These are phyloP conservation scores for Aspergillus egyptiacus DNA, from an alignment of 495 filamentous ascomycete genomes.

Conservation along the genomic window DNA sequence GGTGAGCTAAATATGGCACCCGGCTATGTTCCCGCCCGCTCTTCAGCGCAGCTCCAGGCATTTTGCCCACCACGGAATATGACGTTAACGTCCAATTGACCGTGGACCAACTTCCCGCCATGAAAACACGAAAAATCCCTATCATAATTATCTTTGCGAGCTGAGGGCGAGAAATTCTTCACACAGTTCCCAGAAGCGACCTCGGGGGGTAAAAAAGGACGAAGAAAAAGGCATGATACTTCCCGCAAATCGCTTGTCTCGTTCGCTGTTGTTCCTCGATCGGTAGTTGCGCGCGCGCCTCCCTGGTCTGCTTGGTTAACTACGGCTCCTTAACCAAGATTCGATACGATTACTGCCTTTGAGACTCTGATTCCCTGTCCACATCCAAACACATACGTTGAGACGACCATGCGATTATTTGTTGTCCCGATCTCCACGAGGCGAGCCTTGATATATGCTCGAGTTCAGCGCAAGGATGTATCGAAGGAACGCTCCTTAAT, in stretches of 20 bases:
- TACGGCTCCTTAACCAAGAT: neutral
- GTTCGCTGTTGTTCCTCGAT: slow-evolving; percentile 17
- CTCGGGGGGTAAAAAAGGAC: neutral
- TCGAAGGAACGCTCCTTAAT: slow-evolving; percentile 46
- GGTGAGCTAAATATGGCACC: too few relatives aligned
- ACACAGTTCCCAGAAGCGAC: neutral
- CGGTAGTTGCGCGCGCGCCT: slow-evolving; percentile 20
- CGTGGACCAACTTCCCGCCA: neutral
- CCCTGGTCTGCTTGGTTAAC: slow-evolving; percentile 14
- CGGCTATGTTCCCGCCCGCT: too few relatives aligned
- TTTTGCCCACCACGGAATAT: too few relatives aligned
- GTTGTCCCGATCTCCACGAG: slow-evolving; percentile 90
- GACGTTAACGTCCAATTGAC: too few relatives aligned
- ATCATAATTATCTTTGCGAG: too few relatives aligned
- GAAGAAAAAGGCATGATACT: slow-evolving; percentile 19
- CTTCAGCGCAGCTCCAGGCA: too few relatives aligned
- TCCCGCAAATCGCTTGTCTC: slow-evolving; percentile 12
- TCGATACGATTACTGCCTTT: neutral
- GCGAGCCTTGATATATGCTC: slow-evolving; percentile 89
- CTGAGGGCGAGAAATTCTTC: too few relatives aligned
- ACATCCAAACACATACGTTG: neutral
- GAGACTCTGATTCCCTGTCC: neutral
- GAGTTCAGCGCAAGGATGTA: slow-evolving; percentile 52
- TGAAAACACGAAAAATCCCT: neutral
- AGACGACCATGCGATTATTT: slow-evolving; percentile 76